Base-by-base conservation (phyloP, 208 protist genomes). In the Porcisia hertigi region DNA sequence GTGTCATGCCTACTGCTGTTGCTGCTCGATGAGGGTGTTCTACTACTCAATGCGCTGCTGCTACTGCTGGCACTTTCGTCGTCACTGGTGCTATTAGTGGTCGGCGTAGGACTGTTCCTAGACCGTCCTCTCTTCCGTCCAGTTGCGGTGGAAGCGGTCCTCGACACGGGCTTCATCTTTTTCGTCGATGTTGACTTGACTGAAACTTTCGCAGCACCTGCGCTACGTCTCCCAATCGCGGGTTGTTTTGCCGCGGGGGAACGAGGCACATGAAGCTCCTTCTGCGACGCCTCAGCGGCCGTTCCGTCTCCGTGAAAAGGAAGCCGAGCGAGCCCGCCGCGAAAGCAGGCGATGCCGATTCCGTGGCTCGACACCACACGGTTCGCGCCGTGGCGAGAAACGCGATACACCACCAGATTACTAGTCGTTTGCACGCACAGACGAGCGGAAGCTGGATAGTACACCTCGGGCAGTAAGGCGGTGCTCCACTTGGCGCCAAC, bases 371-470 rank as follows among this genome's bases (percentile, higher is more conserved):
- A 72, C 45, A 76, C 34, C 67, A 86, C 77, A 18, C 72, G 75
- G 53, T 63, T 43, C 34, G 57, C 36, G 1, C 73, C 80, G 55
- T 72, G 74, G 3, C 92, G 86, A 2, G 76, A 66, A 36, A 96
- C 90, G n/a, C 87, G 86, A 80, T 96, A 94, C 36, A 94, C 80
- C 53, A 94, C 78, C 5, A 94, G 58, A 55, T 92, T 84, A 43
- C 84, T 78, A 45, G 86, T 85, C 0, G 89, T 94, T 69, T 83
- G 80, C 49, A 94, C 90, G 65, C 88, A 92, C 57, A 96, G 71
- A 34, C 90, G 81, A 34, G 84, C 84, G 30, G 78, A 77, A 16
- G 88, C 87, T 0, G 92, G 92, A 83, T 94, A 94, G 55, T 74
- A 82, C 3, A 82, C 84, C 57, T 92, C 86, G 2, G 86, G 86